phyloP scores from a whole-genome alignment of 352 stramenopile species.

The Hyaloperonospora brassicae region DNA sequence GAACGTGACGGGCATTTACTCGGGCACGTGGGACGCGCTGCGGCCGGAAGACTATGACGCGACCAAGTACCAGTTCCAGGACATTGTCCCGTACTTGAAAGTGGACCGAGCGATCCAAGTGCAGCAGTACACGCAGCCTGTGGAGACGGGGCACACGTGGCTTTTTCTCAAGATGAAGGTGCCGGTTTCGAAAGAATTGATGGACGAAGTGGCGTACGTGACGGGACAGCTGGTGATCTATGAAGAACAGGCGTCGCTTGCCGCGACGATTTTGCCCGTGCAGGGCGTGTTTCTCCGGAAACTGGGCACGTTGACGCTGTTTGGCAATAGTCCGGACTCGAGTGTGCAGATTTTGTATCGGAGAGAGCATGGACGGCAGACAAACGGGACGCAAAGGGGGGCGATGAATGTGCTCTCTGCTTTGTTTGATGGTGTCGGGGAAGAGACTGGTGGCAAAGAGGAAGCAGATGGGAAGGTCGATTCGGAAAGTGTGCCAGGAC shows the following conservation, averaged over 20 bases:
- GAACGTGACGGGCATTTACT: constrained; percentile 79
- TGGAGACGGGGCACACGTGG: constrained; percentile 68
- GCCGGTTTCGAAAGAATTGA: constrained; percentile 57
- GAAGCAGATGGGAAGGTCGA: constrained; percentile 17
- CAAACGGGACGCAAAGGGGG: constrained; percentile 17
- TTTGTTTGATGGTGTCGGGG: neutral
- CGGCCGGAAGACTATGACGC: constrained; percentile 49
- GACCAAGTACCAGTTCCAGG: constrained; percentile 43
- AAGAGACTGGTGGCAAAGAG: constrained; percentile 22
- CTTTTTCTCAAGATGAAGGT: constrained; percentile 77
- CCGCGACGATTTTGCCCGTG: constrained; percentile 73
- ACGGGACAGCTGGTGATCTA: constrained; percentile 79
- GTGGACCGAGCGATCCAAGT: constrained; percentile 66
- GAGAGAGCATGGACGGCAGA: constrained; percentile 19
- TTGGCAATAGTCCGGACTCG: constrained; percentile 75
- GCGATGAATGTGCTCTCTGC: constrained; percentile 5
- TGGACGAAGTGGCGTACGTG: constrained; percentile 63
- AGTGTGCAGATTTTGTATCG: constrained; percentile 74
- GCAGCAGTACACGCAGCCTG: constrained; percentile 65
- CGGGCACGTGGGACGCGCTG: constrained; percentile 59
- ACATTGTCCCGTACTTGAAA: constrained; percentile 75
- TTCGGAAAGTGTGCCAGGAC: constrained; percentile 21
- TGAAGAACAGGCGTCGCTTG: constrained; percentile 68
- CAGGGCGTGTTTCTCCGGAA: constrained; percentile 74
- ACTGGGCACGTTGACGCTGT: constrained; percentile 66